Percentiles rank a stretch among this genome's conserved stretches.
Conservation (phyloP, 1,284 basidiomycete genomes). For the Malassezia slooffiae region DNA sequence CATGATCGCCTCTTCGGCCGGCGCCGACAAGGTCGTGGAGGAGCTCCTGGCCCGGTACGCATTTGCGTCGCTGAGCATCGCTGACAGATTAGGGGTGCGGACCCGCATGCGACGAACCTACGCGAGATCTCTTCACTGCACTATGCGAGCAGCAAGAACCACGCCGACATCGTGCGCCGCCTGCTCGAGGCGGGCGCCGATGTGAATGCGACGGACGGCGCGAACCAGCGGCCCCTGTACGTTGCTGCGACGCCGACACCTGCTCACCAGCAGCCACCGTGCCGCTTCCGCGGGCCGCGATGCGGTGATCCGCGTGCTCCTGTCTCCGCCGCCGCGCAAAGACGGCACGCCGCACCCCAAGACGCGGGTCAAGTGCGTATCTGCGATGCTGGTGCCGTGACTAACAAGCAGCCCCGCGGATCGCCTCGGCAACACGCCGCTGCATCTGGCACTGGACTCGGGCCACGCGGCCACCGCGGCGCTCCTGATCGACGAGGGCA, state of each 20-base stretch:
- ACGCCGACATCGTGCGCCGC: conserved; percentile 19
- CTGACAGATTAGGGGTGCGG: conserved; percentile 15
- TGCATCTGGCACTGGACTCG: conserved; percentile 28
- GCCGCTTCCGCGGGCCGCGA: conserved; percentile 20
- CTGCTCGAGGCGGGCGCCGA: conserved; percentile 20
- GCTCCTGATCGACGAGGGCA: conserved; percentile 22
- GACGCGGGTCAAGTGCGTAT: conserved; percentile 26
- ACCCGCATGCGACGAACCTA: conserved; percentile 13
- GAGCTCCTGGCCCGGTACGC: conserved; percentile 14
- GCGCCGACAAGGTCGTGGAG: conserved; percentile 9
- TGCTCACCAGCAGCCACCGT: conserved; percentile 19
- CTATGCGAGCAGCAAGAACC: conserved; percentile 28
- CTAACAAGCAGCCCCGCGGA: conserved; percentile 23
- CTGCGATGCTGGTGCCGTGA: neutral
- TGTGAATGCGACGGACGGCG: conserved; percentile 25
- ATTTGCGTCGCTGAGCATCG: neutral
- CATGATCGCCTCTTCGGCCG: conserved; percentile 25
- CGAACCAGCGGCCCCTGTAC: conserved; percentile 23
- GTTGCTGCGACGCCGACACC: neutral
- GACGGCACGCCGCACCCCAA: conserved; percentile 19
- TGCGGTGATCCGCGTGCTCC: conserved; percentile 19
- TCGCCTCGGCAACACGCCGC: conserved; percentile 25
- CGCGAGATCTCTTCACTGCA: conserved; percentile 21
- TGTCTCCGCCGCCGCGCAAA: conserved; percentile 17
- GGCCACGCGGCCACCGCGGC: conserved; percentile 23